phyloP scores from a whole-genome alignment of 495 filamentous ascomycete species.

The Rhypophila decipiens region DNA sequence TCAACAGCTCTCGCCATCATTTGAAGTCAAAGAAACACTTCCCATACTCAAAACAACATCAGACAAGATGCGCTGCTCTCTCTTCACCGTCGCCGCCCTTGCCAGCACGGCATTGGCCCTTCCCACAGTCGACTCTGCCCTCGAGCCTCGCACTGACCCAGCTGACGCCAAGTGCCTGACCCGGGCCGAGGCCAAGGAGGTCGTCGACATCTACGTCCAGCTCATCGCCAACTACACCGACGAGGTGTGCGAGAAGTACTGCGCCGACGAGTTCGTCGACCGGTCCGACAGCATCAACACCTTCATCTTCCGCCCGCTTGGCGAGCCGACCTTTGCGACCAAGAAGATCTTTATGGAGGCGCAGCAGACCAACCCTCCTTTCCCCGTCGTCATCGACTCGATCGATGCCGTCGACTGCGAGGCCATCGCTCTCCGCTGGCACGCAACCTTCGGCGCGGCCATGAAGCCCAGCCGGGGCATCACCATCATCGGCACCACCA shows the following conservation, averaged over 20 bases:
- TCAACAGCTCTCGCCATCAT: slow-evolving; percentile 1
- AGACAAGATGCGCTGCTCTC: slow-evolving; percentile 21
- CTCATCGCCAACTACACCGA: slow-evolving; percentile 30
- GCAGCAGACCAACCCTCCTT: slow-evolving; percentile 26
- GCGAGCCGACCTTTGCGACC: slow-evolving; percentile 27
- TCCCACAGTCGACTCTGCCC: slow-evolving; percentile 12
- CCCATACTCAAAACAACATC: background rate
- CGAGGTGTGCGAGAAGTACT: slow-evolving; percentile 29
- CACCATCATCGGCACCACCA: slow-evolving; percentile 27
- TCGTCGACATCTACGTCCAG: slow-evolving; percentile 24
- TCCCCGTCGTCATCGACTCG: slow-evolving; percentile 24
- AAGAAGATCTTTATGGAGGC: slow-evolving; percentile 32
- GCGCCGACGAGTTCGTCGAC: slow-evolving; percentile 27
- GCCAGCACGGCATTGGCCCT: slow-evolving; percentile 21
- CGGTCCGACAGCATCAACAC: slow-evolving; percentile 34
- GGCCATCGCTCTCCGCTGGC: slow-evolving; percentile 26
- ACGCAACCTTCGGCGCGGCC: slow-evolving; percentile 31
- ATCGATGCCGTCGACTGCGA: slow-evolving; percentile 29
- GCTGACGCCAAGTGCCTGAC: slow-evolving; percentile 20
- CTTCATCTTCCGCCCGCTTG: slow-evolving; percentile 28
- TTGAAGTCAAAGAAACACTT: background rate
- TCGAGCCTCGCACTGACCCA: slow-evolving; percentile 1
- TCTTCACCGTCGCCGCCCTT: slow-evolving; percentile 18
- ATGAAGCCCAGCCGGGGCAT: slow-evolving; percentile 25
- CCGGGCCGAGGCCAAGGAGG: slow-evolving; percentile 18